Conservation (phyloP, 208 protist species). For the Trypanosoma cruzi region DNA sequence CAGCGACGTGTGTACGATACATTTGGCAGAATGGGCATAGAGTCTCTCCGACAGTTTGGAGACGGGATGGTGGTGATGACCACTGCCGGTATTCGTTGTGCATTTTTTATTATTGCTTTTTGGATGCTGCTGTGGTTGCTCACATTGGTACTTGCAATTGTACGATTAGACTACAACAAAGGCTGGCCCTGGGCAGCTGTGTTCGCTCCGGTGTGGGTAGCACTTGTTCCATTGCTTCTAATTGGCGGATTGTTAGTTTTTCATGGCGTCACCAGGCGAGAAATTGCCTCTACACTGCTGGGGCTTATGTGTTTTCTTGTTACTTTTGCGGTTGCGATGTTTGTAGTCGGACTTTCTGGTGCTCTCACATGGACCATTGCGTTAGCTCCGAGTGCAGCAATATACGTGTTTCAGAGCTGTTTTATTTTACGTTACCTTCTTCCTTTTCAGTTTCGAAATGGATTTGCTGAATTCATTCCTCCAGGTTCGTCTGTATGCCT, state of each 20-base stretch:
- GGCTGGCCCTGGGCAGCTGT: conserved; percentile 19
- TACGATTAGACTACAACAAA: conserved; percentile 23
- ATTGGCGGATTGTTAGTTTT: conserved; percentile 27
- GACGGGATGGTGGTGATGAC: background rate
- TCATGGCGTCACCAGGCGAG: conserved; percentile 16
- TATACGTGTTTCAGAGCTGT: conserved; percentile 35
- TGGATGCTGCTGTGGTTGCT: conserved; percentile 18
- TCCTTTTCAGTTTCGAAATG: conserved; percentile 25
- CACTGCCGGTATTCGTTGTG: background rate
- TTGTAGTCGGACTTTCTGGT: conserved; percentile 43
- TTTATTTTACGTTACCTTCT: conserved; percentile 33
- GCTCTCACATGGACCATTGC: conserved; percentile 19
- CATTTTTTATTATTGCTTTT: conserved; percentile 2
- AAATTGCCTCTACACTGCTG: conserved; percentile 27
- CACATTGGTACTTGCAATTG: conserved; percentile 21
- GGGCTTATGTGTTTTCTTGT: conserved; percentile 21
- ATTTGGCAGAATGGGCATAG: conserved; percentile 29
- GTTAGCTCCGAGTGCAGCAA: conserved; percentile 36
- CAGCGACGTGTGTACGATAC: conserved; percentile 24
- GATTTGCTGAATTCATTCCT: background rate
- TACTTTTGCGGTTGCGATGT: conserved; percentile 27
- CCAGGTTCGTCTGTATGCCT: conserved; percentile 1
- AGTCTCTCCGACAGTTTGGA: conserved; percentile 16
- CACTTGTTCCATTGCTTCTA: conserved; percentile 33
- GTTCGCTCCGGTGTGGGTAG: conserved; percentile 42